Evolutionary conservation across 2,329 filamentous ascomycete species (phyloP), one percentile per base, ranked within the genome.

Genomic region (Drechslerella coelobrocha): DNA sequence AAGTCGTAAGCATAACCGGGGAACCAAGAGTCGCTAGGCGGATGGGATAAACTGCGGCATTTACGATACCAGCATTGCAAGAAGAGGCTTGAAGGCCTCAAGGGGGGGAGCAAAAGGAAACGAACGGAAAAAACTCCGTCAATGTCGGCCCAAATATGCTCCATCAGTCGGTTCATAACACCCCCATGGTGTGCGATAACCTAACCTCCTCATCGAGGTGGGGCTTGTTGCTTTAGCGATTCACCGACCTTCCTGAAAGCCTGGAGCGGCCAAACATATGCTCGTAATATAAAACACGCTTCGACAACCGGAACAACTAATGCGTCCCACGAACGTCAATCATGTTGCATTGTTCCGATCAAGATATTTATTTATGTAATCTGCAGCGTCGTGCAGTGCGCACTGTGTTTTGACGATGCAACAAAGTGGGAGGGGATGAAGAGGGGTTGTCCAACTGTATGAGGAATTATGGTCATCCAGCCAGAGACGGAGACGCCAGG

Each of bases 141-240:
- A 59, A 56, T 21, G 31, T 54, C 66, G 54, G 66, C 52, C 52
- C 41, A 54, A 56, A 61, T 52, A 37, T 45, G 26, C 51, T 39
- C 55, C 47, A 51, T 23, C 47, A n/a, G 47, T 27, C 47, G 47
- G 23, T 47, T 57, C 29, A 52, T 50, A 47, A 29, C 19, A 45
- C 41, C 41, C 34, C 37, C 41, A 59, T 55, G 37, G 39, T 50
- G 60, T 57, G 29, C 27, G 41, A 51, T 56, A 53, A 50, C 31
- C 50, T 61, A 63, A 63, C 60, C 60, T 53, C 60, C 51, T 39
- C 56, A 53, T 47, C 21, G 37, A 39, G 14, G 27, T 61, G 66
- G 66, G 66, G 66, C 66, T 71, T 41, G 37, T 63, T 57, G 48
- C 53, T 57, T 71, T 71, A 63, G 54, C 66, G 66, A 71, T 59